Conservation (phyloP, 2,329 filamentous ascomycete genomes). For the Cytospora schulzeri region DNA sequence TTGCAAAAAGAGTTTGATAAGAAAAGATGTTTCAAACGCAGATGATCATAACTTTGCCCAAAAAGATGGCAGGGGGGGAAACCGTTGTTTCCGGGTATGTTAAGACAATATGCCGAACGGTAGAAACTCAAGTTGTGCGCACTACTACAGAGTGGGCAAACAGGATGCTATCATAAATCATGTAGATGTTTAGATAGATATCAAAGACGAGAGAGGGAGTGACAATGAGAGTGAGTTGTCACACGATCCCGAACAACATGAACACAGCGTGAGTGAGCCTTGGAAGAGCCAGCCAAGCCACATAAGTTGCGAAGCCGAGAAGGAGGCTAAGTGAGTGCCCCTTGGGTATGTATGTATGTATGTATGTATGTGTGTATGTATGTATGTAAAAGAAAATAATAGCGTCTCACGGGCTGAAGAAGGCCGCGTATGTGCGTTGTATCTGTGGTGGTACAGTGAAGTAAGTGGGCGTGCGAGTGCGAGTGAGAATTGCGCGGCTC, state of each 20-base stretch:
- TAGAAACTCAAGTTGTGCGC: slow-evolving; percentile 3
- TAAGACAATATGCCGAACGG: slow-evolving; percentile 1
- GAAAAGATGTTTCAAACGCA: background rate
- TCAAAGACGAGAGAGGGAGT: slow-evolving; percentile 7
- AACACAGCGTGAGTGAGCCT: no score
- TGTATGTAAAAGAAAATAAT: no score
- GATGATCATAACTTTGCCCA: background rate
- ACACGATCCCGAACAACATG: no score
- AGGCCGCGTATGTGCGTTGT: background rate
- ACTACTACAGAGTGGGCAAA: background rate
- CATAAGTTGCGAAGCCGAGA: slow-evolving; percentile 18
- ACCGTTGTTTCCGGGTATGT: background rate
- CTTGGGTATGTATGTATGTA: background rate
- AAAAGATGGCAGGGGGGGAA: background rate
- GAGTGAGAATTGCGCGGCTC: no score
- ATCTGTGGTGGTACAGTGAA: no score
- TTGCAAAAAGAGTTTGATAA: background rate
- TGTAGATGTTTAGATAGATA: background rate
- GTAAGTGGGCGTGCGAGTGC: no score
- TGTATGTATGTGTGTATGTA: no score
- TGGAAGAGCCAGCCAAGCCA: no score
- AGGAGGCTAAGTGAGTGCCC: slow-evolving; percentile 14
- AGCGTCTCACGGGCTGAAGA: slow-evolving; percentile 20
- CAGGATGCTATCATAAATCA: slow-evolving; percentile 5
- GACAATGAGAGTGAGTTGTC: slow-evolving; percentile 4